These are phyloP conservation scores for Penicillium sp. DNA, from an alignment of 2,329 filamentous ascomycete species.

Conservation along the genomic window DNA sequence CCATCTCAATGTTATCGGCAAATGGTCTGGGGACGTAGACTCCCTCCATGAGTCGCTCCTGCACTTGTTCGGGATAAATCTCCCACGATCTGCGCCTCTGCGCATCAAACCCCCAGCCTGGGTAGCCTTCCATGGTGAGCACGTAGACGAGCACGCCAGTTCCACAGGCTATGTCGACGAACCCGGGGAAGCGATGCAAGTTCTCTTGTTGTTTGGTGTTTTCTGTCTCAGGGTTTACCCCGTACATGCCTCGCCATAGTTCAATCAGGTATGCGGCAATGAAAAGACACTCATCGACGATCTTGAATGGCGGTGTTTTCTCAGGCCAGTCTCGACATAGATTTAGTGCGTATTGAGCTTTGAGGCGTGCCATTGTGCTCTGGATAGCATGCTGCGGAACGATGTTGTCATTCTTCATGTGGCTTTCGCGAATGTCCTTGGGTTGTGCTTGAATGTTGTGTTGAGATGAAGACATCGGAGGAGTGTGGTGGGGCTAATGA, in stretches of 20 bases:
- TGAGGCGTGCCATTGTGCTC: conserved; percentile 73
- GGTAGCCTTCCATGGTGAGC: conserved; percentile 71
- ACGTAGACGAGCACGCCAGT: conserved; percentile 88
- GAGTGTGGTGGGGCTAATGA: too few relatives aligned
- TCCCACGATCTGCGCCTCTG: conserved; percentile 78
- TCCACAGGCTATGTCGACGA: conserved; percentile 92
- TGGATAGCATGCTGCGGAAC: conserved; percentile 72
- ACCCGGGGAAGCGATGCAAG: conserved; percentile 63
- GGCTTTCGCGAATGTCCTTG: too few relatives aligned
- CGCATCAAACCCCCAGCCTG: conserved; percentile 88
- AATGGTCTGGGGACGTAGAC: conserved; percentile 56
- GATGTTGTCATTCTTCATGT: conserved; percentile 53
- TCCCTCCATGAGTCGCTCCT: conserved; percentile 51
- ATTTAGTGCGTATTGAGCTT: conserved; percentile 66
- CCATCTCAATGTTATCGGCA: conserved; percentile 20
- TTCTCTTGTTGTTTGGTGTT: conserved; percentile 2
- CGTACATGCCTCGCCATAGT: conserved; percentile 82
- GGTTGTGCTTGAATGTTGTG: too few relatives aligned
- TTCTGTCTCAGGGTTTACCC: conserved; percentile 21
- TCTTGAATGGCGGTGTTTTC: conserved; percentile 78
- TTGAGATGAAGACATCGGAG: too few relatives aligned
- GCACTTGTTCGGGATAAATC: conserved; percentile 54
- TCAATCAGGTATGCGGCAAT: conserved; percentile 92
- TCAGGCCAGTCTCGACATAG: conserved; percentile 78
- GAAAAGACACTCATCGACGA: conserved; percentile 88